These are phyloP conservation scores for Musa balbisiana DNA, from an alignment of 202 grass and related monocot species.

Conservation along the genomic window DNA sequence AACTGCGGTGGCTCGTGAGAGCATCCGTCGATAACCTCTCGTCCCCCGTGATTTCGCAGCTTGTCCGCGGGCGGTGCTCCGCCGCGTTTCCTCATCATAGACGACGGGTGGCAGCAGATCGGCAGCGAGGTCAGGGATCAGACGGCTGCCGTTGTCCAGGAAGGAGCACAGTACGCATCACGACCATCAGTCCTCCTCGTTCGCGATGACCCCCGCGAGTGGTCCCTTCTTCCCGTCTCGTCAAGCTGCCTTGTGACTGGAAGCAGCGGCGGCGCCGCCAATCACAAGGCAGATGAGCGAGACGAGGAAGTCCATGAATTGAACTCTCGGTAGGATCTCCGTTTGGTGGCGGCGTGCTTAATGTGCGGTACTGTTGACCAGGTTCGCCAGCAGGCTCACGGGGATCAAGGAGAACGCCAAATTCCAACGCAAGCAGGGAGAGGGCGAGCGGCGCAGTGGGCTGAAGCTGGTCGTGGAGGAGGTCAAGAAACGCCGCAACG, in stretches of 20 bases:
- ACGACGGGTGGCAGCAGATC: constrained; percentile 91
- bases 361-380: neutral
- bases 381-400: constrained; percentile 49
- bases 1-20: too few relatives aligned
- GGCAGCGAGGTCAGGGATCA: constrained; percentile 33
- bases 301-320: too few relatives aligned
- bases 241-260: too few relatives aligned
- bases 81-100: constrained; percentile 73
- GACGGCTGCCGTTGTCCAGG: constrained; percentile 35
- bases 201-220: too few relatives aligned
- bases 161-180: constrained; percentile 62
- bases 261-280: too few relatives aligned
- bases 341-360: neutral
- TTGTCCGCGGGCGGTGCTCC: constrained; percentile 46
- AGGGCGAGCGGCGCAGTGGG: constrained; percentile 13
- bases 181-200: neutral
- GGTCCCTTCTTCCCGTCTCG: neutral
- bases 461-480: constrained; percentile 50
- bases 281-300: too few relatives aligned
- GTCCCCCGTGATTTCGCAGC: constrained; percentile 17
- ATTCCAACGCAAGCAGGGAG: constrained; percentile 36
- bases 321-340: neutral
- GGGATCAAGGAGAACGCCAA: constrained; percentile 89
- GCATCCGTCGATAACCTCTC: neutral
- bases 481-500: constrained; percentile 30